These are phyloP conservation scores for Sporothrix mexicana DNA, from an alignment of 2,329 filamentous ascomycete genomes.

Conservation along the genomic window DNA sequence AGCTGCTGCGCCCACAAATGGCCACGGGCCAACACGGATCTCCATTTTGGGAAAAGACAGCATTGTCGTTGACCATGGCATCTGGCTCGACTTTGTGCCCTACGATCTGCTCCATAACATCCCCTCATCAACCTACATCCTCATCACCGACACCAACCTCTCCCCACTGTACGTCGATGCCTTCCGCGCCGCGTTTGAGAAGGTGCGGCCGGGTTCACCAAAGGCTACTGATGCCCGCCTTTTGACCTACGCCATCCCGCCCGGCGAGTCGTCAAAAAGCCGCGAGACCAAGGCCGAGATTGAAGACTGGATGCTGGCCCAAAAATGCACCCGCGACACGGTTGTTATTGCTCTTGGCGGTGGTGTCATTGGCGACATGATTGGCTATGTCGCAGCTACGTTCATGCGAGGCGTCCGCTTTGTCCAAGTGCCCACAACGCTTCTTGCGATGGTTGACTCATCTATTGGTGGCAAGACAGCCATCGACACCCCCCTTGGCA, in stretches of 20 bases:
- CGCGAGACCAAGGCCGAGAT: constrained; percentile 93
- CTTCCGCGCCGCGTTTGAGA: constrained; percentile 72
- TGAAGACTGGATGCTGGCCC: constrained; percentile 95
- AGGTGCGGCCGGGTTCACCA: constrained; percentile 48
- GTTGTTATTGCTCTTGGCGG: constrained; percentile 94
- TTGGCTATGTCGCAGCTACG: constrained; percentile 94
- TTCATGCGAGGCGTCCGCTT: constrained; percentile 98
- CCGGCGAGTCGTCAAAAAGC: constrained; percentile 92
- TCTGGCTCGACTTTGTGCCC: constrained; percentile 84
- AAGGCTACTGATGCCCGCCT: constrained; percentile 63
- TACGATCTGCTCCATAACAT: constrained; percentile 79
- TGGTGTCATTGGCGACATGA: constrained; percentile 97
- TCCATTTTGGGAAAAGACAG: constrained; percentile 85
- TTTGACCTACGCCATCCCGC: constrained; percentile 83
- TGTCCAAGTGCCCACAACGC: constrained; percentile 93
- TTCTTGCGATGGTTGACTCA: constrained; percentile 97
- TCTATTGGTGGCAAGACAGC: constrained; percentile 98
- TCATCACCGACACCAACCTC: constrained; percentile 96
- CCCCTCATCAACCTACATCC: constrained; percentile 87
- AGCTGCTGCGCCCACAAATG: constrained; percentile 19
- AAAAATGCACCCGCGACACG: constrained; percentile 92
- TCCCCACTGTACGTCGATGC: constrained; percentile 77
- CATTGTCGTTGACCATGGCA: constrained; percentile 88
- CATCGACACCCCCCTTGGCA: constrained; percentile 93
- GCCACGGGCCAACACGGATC: constrained; percentile 62